Evolutionary conservation across 2,329 filamentous ascomycete genomes (phyloP), one percentile per base, ranked within the genome.

Genomic region (Paramyrothecium roridum): DNA sequence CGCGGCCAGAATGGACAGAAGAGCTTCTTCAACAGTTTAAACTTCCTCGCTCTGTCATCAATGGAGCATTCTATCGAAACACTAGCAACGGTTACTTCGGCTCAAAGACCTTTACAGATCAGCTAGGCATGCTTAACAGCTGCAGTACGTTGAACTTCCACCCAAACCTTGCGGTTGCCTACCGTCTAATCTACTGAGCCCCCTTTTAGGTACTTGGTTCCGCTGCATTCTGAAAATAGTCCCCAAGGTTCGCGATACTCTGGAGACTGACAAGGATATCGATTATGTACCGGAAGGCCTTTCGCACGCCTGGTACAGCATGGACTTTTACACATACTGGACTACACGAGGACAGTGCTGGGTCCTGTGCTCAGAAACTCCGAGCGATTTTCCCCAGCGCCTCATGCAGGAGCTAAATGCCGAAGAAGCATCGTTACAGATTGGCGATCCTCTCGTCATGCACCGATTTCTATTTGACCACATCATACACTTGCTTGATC

Each of bases 251-350:
- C 22, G 20, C 23, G 20, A 16, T 19, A 21, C 23, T 13, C 20
- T 20, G 3, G 46, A 48, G 20, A 19, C 23, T n/a, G 46, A 48
- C 20, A 23, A 48, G 22, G 46, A 48, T 48, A 48, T 48, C 23
- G 46, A 48, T 19, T 48, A 48, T 23, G 46, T 48, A 48, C 4
- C 46, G 12, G 20, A 48, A 22, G 46, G 46, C 23, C 46, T 48
- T 13, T 4, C 3, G 13, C 20, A 48, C 13, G 23, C 6, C 13
- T 48, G 46, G 46, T 48, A 48, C 4, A 48, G 46, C 19, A 48
- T 48, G 46, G 46, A 48, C 46, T 48, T 48, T 48, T 48, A 48
- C 23, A 48, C 46, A 20, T 48, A 48, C 46, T 48, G 46, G 46
- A 21, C 46, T 19, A 19, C 19, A 23, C 20, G n/a, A 21, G 46